phyloP scores from a whole-genome alignment of 73 alveolate species.

The Paraurostyla sp. region DNA sequence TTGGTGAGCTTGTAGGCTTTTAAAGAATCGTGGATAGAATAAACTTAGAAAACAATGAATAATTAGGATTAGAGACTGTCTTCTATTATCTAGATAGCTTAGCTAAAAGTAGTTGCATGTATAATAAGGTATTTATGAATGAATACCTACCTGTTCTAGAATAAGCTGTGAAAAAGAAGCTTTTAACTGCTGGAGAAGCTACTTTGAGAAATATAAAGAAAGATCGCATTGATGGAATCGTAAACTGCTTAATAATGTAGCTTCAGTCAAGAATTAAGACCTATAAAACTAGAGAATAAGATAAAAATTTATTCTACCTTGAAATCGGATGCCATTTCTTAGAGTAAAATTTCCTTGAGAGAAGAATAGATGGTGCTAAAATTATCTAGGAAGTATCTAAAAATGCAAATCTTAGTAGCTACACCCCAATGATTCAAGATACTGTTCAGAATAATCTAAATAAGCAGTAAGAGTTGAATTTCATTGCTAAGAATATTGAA shows the following conservation, averaged over 20 bases:
- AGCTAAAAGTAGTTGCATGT: slow-evolving; percentile 72
- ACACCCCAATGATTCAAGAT: slow-evolving; percentile 1
- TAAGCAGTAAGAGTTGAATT: neutral
- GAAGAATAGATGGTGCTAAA: slow-evolving; percentile 89
- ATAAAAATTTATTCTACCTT: slow-evolving; percentile 70
- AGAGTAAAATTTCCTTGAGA: slow-evolving; percentile 83
- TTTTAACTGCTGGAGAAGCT: slow-evolving; percentile 76
- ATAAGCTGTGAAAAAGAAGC: slow-evolving; percentile 71
- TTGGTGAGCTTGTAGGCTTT: slow-evolving; percentile 81
- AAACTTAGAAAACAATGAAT: slow-evolving; percentile 36
- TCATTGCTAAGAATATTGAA: neutral
- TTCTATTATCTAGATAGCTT: slow-evolving; percentile 71
- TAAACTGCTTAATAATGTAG: slow-evolving; percentile 29
- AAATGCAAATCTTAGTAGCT: slow-evolving; percentile 45
- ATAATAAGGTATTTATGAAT: slow-evolving; percentile 69
- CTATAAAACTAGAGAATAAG: slow-evolving; percentile 66
- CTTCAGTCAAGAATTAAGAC: slow-evolving; percentile 2
- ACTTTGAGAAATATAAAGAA: slow-evolving; percentile 79
- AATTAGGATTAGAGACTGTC: slow-evolving; percentile 73
- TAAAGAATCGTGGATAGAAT: slow-evolving; percentile 74
- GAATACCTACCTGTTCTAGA: slow-evolving; percentile 67
- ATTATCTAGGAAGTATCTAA: slow-evolving; percentile 75
- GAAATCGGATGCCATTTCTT: slow-evolving; percentile 80
- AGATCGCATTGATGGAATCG: slow-evolving; percentile 81
- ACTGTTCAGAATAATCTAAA: slow-evolving; percentile 37